These are phyloP conservation scores for Picea engelmannii DNA, from an alignment of 83 land plant species.

Conservation along the genomic window DNA sequence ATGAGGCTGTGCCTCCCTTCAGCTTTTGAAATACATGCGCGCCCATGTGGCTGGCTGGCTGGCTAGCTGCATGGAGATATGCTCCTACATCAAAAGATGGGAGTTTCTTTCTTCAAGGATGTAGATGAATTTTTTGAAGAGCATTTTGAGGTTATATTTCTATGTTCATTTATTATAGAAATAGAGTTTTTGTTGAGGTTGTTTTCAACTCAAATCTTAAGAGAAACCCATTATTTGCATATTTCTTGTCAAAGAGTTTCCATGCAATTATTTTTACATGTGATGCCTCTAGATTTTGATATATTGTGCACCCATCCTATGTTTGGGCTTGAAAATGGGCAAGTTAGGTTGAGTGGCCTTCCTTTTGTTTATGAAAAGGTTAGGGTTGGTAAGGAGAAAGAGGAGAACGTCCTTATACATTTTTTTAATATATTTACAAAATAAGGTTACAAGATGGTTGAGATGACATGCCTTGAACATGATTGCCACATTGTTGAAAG, in stretches of 20 bases:
- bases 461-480: conserved; percentile 39
- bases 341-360: conserved; percentile 37
- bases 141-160: conserved; percentile 59
- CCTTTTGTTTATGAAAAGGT: no score
- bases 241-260: conserved; percentile 76
- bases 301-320: no score
- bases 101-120: conserved; percentile 7
- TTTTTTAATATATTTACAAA: conserved; percentile 47
- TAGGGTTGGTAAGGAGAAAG: conserved; percentile 2
- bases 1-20: no score
- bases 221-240: conserved; percentile 58
- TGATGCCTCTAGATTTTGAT: conserved; percentile 45
- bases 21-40: no score
- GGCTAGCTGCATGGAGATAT: no score
- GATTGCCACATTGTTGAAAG: conserved; percentile 22
- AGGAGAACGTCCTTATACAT: conserved; percentile 38
- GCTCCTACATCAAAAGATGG: no score
- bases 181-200: conserved; percentile 39
- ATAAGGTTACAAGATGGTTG: conserved; percentile 43
- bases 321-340: conserved; percentile 48
- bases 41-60: no score
- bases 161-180: conserved; percentile 68
- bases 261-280: conserved; percentile 55
- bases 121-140: conserved; percentile 78
- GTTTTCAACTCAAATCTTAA: conserved; percentile 49